Percentiles rank a stretch among this genome's conserved stretches.
phyloP scores from a whole-genome alignment of 805 yeast genomes.

The Groenewaldozyma tartarivorans region DNA sequence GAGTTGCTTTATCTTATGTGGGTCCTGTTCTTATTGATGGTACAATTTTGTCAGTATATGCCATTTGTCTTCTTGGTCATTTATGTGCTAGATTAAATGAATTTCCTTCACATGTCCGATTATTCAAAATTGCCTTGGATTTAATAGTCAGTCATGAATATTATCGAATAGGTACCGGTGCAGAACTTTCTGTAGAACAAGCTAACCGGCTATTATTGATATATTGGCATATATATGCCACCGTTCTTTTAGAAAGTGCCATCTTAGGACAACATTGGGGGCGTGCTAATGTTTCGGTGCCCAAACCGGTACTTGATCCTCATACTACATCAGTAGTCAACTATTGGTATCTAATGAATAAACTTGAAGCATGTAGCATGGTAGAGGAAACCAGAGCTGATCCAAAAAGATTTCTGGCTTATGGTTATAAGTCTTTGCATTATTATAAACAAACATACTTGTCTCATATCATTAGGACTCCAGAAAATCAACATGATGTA shows the following conservation, averaged over 20 bases:
- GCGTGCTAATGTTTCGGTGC: neutral
- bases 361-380: too few species aligned
- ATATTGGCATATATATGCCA: constrained; percentile 2
- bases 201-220: neutral
- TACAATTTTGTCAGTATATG: constrained; percentile 1
- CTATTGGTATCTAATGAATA: neutral
- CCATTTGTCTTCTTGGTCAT: constrained; percentile 1
- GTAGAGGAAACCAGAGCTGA: too few species aligned
- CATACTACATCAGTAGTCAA: neutral
- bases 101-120: constrained; percentile 2
- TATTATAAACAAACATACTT: too few species aligned
- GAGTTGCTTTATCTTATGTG: constrained; percentile 4
- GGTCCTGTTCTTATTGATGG: constrained; percentile 4
- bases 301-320: neutral
- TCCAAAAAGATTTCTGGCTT: too few species aligned
- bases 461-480: too few species aligned
- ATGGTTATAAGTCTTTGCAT: too few species aligned
- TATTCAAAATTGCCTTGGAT: constrained; percentile 2
- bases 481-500: too few species aligned
- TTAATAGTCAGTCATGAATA: constrained; percentile 2
- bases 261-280: too few species aligned
- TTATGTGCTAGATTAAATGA: constrained; percentile 1
- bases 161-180: neutral
- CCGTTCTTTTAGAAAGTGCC: neutral
- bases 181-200: too few species aligned